Evolutionary conservation across 805 yeast species (phyloP).

Genomic region (Metschnikowia reukaufii): DNA sequence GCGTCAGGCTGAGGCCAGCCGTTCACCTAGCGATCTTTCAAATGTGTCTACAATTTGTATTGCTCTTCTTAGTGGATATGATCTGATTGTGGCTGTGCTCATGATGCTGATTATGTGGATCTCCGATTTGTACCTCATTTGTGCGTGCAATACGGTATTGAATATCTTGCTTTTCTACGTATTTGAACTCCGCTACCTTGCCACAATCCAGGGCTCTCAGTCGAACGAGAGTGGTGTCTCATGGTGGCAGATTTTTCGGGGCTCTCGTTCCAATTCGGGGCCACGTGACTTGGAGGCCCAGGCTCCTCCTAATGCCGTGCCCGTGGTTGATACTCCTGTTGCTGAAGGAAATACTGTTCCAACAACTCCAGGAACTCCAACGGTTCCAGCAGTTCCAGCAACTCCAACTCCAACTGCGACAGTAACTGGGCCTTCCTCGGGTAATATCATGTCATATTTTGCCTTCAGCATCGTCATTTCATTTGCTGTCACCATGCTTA

Average conservation of each 20-base stretch:
- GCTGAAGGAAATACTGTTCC: not conserved
- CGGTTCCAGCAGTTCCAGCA: conserved; percentile 1
- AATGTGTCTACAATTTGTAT: conserved; percentile 56
- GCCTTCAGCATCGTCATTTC: conserved; percentile 29
- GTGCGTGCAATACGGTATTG: conserved; percentile 67
- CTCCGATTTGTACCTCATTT: conserved; percentile 60
- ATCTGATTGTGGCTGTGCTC: conserved; percentile 65
- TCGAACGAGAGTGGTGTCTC: conserved; percentile 67
- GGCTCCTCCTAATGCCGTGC: not conserved
- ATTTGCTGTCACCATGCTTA: conserved; percentile 46
- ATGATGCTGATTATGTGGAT: conserved; percentile 53
- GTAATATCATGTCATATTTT: conserved; percentile 23
- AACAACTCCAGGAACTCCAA: not conserved
- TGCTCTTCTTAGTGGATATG: conserved; percentile 67
- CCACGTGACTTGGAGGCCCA: conserved; percentile 16
- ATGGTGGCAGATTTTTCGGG: conserved; percentile 65
- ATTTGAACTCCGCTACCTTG: conserved; percentile 74
- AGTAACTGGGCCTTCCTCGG: conserved; percentile 6
- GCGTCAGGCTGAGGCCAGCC: conserved; percentile 67
- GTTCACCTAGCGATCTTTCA: conserved; percentile 79
- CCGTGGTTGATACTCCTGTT: not conserved
- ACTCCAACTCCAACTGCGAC: conserved; percentile 38
- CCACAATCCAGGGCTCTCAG: conserved; percentile 67
- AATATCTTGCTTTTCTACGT: conserved; percentile 68
- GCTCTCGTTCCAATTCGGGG: conserved; percentile 30